phyloP scores from a whole-genome alignment of 768 basidiomycete genomes.

The Leucocoprinus leucothites region DNA sequence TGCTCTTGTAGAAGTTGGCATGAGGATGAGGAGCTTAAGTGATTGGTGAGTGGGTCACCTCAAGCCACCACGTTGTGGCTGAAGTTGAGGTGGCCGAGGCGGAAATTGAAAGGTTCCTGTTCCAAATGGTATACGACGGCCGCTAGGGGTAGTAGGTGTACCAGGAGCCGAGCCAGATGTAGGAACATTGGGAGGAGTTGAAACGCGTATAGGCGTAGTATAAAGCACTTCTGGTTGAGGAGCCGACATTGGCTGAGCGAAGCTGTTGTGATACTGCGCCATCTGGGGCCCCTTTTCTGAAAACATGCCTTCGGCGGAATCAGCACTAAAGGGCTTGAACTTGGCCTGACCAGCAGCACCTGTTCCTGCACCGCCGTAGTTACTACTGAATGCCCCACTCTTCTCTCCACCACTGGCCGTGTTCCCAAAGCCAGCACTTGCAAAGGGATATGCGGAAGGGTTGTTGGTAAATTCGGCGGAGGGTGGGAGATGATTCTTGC shows the following conservation, averaged over 20 bases:
- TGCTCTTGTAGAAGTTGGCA: background rate
- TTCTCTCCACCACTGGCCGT: background rate
- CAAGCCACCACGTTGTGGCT: background rate
- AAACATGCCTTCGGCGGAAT: background rate
- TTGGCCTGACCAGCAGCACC: conserved; percentile 4
- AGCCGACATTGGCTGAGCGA: background rate
- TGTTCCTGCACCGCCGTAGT: conserved; percentile 1
- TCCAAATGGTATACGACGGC: conserved; percentile 12
- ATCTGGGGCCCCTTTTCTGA: background rate
- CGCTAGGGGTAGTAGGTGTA: conserved; percentile 10
- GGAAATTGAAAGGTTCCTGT: conserved; percentile 13
- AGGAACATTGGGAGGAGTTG: background rate
- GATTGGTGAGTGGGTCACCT: conserved; percentile 63
- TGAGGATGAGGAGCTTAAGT: conserved; percentile 68
- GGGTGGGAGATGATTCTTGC: conserved; percentile 43
- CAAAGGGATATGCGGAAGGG: conserved; percentile 8
- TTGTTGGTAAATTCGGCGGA: conserved; percentile 52
- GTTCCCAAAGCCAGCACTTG: conserved; percentile 7
- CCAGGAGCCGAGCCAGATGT: background rate
- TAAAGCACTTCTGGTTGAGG: conserved; percentile 9
- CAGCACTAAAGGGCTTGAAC: background rate
- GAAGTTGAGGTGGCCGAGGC: background rate
- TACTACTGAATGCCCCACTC: background rate
- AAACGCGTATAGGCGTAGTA: background rate
- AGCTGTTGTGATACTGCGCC: background rate